phyloP scores from a whole-genome alignment of 2,329 filamentous ascomycete species.

The Colletotrichum cordylinicola region DNA sequence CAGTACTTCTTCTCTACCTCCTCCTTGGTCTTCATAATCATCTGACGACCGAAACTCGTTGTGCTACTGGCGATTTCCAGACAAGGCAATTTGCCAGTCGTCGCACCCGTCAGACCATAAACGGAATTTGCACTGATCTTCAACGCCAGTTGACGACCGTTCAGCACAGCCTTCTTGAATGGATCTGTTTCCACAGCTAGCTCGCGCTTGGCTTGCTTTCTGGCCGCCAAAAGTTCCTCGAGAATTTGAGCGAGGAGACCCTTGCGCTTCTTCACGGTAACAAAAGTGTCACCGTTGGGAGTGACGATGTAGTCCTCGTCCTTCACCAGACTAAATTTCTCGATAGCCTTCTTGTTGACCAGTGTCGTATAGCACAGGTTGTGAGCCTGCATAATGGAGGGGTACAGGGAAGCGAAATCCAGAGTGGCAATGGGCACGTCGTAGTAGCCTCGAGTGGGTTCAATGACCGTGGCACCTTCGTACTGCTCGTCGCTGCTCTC shows the following conservation, averaged over 20 bases:
- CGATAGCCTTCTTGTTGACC: conserved; percentile 77
- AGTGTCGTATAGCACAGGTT: conserved; percentile 98
- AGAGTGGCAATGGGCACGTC: conserved; percentile 94
- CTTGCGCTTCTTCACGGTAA: conserved; percentile 86
- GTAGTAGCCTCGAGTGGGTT: conserved; percentile 92
- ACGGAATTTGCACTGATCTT: conserved; percentile 98
- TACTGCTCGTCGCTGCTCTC: conserved; percentile 86
- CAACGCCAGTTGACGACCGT: conserved; percentile 93
- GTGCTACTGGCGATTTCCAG: conserved; percentile 95
- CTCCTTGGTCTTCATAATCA: conserved; percentile 98
- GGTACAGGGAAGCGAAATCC: conserved; percentile 98
- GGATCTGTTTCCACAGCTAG: conserved; percentile 87
- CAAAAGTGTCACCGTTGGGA: conserved; percentile 92
- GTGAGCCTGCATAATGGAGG: conserved; percentile 98
- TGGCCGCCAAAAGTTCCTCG: conserved; percentile 87
- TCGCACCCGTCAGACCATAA: conserved; percentile 96
- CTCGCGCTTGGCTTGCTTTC: conserved; percentile 94
- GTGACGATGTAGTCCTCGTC: conserved; percentile 97
- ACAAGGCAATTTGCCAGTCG: conserved; percentile 93
- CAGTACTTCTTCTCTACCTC: conserved; percentile 91
- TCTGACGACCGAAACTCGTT: conserved; percentile 94
- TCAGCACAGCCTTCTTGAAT: conserved; percentile 97
- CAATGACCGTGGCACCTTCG: conserved; percentile 97
- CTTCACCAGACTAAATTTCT: conserved; percentile 78
- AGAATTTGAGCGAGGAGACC: conserved; percentile 94